A percentile compares a stretch with the other conserved stretches of the same genome.
Evolutionary conservation across 768 basidiomycete genomes (phyloP).

Genomic region (Lactarius hengduanensis): DNA sequence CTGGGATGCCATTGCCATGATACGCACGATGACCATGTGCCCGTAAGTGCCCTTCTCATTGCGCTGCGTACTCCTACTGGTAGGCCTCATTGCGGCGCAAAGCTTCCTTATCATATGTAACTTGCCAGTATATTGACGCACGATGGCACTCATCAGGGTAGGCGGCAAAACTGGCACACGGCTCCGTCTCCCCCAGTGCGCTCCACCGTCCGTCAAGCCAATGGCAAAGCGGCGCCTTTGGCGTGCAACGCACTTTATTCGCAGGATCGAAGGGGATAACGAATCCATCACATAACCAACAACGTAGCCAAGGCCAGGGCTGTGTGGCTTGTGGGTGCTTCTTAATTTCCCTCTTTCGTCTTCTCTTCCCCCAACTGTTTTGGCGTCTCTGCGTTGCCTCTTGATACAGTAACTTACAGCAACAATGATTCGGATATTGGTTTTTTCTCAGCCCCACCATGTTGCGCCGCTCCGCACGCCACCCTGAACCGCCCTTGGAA

Average conservation of each 20-base stretch:
- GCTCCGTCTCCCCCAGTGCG: background rate
- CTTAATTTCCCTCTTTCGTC: background rate
- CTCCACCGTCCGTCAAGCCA: background rate
- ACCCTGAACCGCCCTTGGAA: background rate
- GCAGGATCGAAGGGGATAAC: background rate
- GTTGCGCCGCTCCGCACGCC: background rate
- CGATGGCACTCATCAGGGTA: background rate
- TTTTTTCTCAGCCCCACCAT: background rate
- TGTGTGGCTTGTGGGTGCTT: background rate
- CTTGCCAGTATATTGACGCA: background rate
- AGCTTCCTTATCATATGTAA: background rate
- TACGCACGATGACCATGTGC: slow-evolving; percentile 17
- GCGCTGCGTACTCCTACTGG: background rate
- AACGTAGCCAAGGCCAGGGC: background rate
- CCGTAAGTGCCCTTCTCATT: slow-evolving; percentile 4
- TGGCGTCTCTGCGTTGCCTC: slow-evolving; percentile 2
- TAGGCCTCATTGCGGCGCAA: slow-evolving; percentile 19
- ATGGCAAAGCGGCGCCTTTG: background rate
- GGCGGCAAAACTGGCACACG: background rate
- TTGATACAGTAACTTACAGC: background rate
- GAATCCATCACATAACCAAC: background rate
- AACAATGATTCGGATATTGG: background rate
- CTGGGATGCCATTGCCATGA: background rate
- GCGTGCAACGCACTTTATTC: background rate
- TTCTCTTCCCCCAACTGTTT: background rate